These are phyloP conservation scores for Leishmania tarentolae DNA, from an alignment of 208 protist species.

Conservation along the genomic window DNA sequence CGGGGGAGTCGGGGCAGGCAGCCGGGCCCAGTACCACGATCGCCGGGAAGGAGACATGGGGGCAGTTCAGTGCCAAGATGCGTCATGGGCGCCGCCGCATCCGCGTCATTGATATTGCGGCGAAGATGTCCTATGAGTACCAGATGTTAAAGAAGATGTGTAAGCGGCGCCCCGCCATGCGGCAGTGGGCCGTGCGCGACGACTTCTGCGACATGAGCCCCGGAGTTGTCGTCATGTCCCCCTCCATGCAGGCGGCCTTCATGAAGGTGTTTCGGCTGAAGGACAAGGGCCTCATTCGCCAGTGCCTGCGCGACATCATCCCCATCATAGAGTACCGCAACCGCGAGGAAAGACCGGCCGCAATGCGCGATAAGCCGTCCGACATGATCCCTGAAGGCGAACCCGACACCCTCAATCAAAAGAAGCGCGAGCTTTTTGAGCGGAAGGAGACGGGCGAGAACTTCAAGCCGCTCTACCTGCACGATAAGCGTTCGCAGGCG, in stretches of 20 bases:
- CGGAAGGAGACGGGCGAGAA: conserved; percentile 77
- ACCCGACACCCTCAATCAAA: conserved; percentile 88
- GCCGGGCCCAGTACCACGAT: conserved; percentile 57
- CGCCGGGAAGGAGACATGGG: conserved; percentile 85
- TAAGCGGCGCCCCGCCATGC: conserved; percentile 78
- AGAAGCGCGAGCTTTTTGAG: conserved; percentile 89
- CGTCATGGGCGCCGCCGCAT: conserved; percentile 76
- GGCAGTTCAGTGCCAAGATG: conserved; percentile 85
- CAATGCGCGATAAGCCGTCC: conserved; percentile 45
- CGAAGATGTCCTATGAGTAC: conserved; percentile 94
- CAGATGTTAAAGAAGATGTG: conserved; percentile 91
- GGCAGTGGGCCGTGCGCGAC: conserved; percentile 86
- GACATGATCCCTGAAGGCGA: conserved; percentile 86
- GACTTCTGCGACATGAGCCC: conserved; percentile 89
- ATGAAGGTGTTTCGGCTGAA: conserved; percentile 90
- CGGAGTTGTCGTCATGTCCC: conserved; percentile 88
- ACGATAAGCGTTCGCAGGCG: conserved; percentile 81
- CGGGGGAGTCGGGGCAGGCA: conserved; percentile 62
- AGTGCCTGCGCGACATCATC: conserved; percentile 85
- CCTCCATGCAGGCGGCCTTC: conserved; percentile 90
- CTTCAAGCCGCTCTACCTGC: conserved; percentile 62
- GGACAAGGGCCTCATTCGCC: conserved; percentile 83
- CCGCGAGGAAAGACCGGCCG: conserved; percentile 58
- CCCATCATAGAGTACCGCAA: conserved; percentile 91
- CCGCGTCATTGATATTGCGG: conserved; percentile 85